Base-by-base conservation (phyloP, 108 stramenopile species). In the Cyclotella sp. region DNA sequence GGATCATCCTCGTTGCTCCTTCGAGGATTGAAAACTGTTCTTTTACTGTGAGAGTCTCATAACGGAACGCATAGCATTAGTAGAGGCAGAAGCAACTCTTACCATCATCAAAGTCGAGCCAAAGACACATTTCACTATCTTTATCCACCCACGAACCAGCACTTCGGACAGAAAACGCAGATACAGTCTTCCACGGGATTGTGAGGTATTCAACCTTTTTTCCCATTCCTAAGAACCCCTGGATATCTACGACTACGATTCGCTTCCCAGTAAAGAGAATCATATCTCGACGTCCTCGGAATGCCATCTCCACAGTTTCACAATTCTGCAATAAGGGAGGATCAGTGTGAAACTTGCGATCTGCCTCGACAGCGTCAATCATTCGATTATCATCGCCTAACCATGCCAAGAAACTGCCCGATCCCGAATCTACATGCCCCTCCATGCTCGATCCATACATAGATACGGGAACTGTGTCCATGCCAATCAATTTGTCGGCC, bases 271-370 rank as follows among this genome's bases (percentile, higher is more conserved):
- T 90, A 30, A 88, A 78, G 34, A 91, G 49, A 12, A 87, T 71
- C 52, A 89, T 69, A 49, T 87, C 90, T 45, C 88, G 76, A 12
- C 83, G 78, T 13, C 87, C 88, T 61, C 71, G 77, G 52, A 89
- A 91, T 29, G 88, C 88, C 43, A 89, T 54, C 57, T 91, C 88
- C 0, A 91, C 84, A n/a, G 72, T 70, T 62, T 91, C 90, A 63
- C 84, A 85, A 8, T 60, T 73, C 58, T 86, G 83, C 0, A 91
- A 63, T 29, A 89, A 73, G 0, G 86, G 85, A 9, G 61, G 54
- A 19, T 76, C 75, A 8, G 68, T 41, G 54, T 83, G 78, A 60
- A 83, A 84, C 52, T 85, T 39, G 10, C 51, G 67, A 51, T 88
- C 81, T 24, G 87, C 85, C 24, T 83, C 81, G 0, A 52, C 39